phyloP scores from a whole-genome alignment of 225 moss, liverwort and hornwort species.

The Asterella californica region DNA sequence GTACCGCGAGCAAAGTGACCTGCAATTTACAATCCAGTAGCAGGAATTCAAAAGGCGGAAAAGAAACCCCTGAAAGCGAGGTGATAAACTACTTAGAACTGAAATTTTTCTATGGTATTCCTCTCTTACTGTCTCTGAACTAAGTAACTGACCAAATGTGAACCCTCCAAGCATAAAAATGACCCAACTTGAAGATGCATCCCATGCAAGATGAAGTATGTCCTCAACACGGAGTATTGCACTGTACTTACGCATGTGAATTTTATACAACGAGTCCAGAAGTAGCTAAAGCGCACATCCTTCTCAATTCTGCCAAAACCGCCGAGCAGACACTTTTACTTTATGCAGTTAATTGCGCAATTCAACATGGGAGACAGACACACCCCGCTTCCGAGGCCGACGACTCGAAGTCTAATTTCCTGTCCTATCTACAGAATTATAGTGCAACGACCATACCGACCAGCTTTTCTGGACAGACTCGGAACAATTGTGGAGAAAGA shows the following conservation, averaged over 20 bases:
- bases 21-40: constrained; percentile 26
- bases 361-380: neutral
- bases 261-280: constrained; percentile 82
- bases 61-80: neutral
- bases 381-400: neutral
- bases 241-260: constrained; percentile 35
- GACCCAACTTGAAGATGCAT: neutral
- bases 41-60: neutral
- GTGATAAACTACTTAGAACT: neutral
- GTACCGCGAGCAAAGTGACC: constrained; percentile 80
- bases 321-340: neutral
- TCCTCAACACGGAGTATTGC: neutral
- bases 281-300: constrained; percentile 74
- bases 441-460: too few species aligned
- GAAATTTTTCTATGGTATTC: neutral
- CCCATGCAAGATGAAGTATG: neutral
- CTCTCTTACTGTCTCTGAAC: neutral
- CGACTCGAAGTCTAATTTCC: too few species aligned
- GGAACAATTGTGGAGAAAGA: too few species aligned
- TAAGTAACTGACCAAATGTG: neutral
- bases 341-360: neutral
- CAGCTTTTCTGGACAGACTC: too few species aligned
- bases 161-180: neutral
- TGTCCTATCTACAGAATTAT: too few species aligned
- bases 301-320: constrained; percentile 72